Evolutionary conservation across 805 yeast species (phyloP).

Genomic region (Zygotorulaspora chibaensis): DNA sequence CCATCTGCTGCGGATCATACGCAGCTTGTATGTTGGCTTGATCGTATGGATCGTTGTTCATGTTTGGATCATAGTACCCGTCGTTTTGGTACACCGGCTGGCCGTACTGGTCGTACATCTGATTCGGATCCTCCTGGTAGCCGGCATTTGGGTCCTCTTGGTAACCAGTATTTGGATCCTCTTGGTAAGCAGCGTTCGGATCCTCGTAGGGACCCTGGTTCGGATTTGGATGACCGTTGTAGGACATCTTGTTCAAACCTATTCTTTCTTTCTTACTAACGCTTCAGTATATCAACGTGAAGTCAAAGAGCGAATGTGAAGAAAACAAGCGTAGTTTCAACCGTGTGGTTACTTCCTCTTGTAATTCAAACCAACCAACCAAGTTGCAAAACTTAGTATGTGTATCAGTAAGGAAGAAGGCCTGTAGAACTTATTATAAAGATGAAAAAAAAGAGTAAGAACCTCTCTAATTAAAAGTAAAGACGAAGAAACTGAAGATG

Average conservation of each 20-base stretch:
- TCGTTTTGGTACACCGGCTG: slow-evolving; percentile 39
- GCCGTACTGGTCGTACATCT: slow-evolving; percentile 38
- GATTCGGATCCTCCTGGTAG: slow-evolving; percentile 17
- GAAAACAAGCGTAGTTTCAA: neutral
- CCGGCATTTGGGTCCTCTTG: slow-evolving; percentile 20
- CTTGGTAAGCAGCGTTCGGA: slow-evolving; percentile 21
- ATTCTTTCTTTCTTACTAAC: neutral
- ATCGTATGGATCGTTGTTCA: slow-evolving; percentile 33
- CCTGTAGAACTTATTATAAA: neutral
- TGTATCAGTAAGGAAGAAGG: neutral
- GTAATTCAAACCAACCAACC: neutral
- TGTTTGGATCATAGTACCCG: slow-evolving; percentile 36
- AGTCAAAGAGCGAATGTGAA: neutral
- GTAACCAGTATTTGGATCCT: slow-evolving; percentile 19
- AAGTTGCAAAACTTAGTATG: neutral
- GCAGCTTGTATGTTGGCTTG: slow-evolving; percentile 35
- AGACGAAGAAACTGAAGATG: neutral
- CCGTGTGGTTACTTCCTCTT: neutral
- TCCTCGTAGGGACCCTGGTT: slow-evolving; percentile 32
- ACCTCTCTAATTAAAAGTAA: slow-evolving; percentile 1
- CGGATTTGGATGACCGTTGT: slow-evolving; percentile 23
- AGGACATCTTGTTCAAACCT: slow-evolving; percentile 21
- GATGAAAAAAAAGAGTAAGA: neutral
- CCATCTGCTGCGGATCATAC: slow-evolving; percentile 42
- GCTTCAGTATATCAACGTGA: neutral